Conservation (phyloP, 345 rosid genomes). For the Hirschfeldia incana region DNA sequence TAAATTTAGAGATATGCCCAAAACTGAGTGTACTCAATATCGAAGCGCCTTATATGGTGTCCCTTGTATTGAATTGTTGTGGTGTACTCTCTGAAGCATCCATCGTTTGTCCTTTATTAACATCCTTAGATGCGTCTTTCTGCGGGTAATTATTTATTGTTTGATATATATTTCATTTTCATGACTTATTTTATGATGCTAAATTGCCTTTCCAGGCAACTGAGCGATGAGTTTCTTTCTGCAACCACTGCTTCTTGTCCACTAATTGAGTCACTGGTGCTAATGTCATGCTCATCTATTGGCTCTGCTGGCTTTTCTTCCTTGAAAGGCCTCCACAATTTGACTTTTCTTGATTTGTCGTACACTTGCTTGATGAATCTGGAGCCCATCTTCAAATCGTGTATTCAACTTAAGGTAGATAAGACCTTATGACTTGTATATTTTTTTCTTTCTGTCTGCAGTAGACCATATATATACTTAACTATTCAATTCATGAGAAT, state of each 20-base stretch:
- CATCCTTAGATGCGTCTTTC: conserved; percentile 92
- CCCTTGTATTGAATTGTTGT: conserved; percentile 92
- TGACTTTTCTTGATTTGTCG: conserved; percentile 80
- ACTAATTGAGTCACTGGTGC: conserved; percentile 74
- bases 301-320: conserved; percentile 79
- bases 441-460: background rate
- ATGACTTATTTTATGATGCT: background rate
- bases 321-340: conserved; percentile 55
- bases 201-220: conserved; percentile 59
- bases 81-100: conserved; percentile 82
- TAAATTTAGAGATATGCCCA: conserved; percentile 91
- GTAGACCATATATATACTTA: background rate
- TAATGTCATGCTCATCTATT: conserved; percentile 87
- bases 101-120: conserved; percentile 74
- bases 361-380: conserved; percentile 79
- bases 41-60: conserved; percentile 75
- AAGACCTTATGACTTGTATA: conserved; percentile 4
- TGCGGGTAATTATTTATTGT: conserved; percentile 58
- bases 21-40: conserved; percentile 72
- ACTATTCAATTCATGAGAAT: background rate
- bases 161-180: background rate
- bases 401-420: conserved; percentile 78
- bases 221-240: conserved; percentile 79
- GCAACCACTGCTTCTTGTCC: conserved; percentile 80
- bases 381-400: conserved; percentile 81